Evolutionary conservation across 768 basidiomycete species (phyloP).

Genomic region (Lepiota brunneoincarnata): DNA sequence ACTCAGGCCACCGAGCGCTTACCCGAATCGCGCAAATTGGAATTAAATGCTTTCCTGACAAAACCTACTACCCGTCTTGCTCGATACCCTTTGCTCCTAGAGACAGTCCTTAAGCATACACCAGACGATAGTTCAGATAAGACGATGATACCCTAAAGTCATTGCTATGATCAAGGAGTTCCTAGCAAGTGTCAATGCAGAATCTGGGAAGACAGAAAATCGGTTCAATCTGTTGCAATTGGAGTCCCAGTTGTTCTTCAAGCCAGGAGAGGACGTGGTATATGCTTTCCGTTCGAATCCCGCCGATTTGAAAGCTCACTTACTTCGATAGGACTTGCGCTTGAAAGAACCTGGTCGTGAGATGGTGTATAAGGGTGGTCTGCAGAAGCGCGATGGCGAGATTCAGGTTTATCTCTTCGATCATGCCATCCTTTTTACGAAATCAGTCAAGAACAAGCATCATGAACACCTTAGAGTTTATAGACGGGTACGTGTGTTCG

Average conservation of each 20-base stretch:
- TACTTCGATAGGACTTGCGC: constrained; percentile 64
- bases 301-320: not conserved
- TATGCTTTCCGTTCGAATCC: constrained; percentile 25
- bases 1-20: constrained; percentile 76
- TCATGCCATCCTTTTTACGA: constrained; percentile 93
- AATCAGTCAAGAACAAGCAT: constrained; percentile 78
- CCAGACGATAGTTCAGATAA: constrained; percentile 90
- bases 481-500: constrained; percentile 64
- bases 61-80: constrained; percentile 97
- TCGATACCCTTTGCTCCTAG: constrained; percentile 91
- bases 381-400: constrained; percentile 92
- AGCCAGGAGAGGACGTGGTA: constrained; percentile 88
- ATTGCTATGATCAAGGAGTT: constrained; percentile 78
- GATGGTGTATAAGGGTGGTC: constrained; percentile 84
- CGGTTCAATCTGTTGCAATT: constrained; percentile 93
- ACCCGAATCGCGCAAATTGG: constrained; percentile 94
- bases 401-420: constrained; percentile 94
- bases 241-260: constrained; percentile 87
- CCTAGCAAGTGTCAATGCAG: constrained; percentile 83
- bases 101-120: constrained; percentile 90
- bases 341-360: constrained; percentile 86
- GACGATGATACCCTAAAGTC: constrained; percentile 67
- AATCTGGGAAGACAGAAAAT: constrained; percentile 95
- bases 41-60: constrained; percentile 96
- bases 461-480: constrained; percentile 93